phyloP scores from a whole-genome alignment of 768 basidiomycete species.

The Xerocomellus intermedius region DNA sequence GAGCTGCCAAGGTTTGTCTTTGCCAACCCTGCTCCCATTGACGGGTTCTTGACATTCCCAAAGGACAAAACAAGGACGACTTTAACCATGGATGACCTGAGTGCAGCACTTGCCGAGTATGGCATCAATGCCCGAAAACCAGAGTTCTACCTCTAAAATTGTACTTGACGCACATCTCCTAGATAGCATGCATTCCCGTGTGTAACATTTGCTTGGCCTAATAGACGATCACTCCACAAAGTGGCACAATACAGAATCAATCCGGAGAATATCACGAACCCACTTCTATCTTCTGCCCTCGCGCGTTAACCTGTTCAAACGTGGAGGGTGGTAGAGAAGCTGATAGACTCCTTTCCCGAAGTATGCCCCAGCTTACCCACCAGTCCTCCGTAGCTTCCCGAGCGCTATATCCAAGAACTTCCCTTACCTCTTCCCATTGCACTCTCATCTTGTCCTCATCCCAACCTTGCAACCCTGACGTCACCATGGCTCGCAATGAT shows the following conservation, averaged over 20 bases:
- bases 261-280: background rate
- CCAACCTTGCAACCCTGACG: slow-evolving; percentile 31
- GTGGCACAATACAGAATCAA: background rate
- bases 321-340: background rate
- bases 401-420: slow-evolving; percentile 48
- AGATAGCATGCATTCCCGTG: background rate
- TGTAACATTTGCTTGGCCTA: background rate
- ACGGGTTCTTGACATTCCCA: slow-evolving; percentile 2
- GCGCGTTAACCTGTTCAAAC: background rate
- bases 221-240: background rate
- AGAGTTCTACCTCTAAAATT: slow-evolving; percentile 77
- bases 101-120: slow-evolving; percentile 90
- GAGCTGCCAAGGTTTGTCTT: slow-evolving; percentile 58
- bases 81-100: slow-evolving; percentile 96
- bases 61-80: slow-evolving; percentile 92
- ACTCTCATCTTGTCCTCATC: slow-evolving; percentile 45
- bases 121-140: slow-evolving; percentile 94
- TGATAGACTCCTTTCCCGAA: slow-evolving; percentile 35
- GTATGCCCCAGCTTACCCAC: slow-evolving; percentile 55
- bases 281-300: background rate
- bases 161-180: slow-evolving; percentile 1
- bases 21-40: background rate
- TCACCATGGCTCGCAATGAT: slow-evolving; percentile 24
- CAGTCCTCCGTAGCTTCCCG: slow-evolving; percentile 55
- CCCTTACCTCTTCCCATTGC: slow-evolving; percentile 52